Conservation (phyloP, 768 basidiomycete species). For the Russula foetens region DNA sequence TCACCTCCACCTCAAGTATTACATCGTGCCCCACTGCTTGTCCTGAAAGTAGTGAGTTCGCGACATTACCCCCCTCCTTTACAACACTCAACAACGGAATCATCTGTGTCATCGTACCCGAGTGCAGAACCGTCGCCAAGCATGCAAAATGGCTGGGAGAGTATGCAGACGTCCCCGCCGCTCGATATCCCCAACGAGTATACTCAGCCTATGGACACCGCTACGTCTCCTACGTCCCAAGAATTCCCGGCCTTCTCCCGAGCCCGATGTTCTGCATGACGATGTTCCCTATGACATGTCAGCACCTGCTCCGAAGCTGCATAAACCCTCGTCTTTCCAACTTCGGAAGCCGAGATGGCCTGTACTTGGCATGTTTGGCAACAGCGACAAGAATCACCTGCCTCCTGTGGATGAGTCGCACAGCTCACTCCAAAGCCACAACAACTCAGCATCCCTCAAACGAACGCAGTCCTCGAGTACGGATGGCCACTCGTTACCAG, state of each 20-base stretch:
- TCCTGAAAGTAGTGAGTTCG: conserved; percentile 6
- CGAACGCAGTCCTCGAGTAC: conserved; percentile 70
- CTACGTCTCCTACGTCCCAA: conserved; percentile 43
- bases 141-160: conserved; percentile 34
- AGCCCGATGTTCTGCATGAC: conserved; percentile 31
- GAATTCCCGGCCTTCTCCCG: conserved; percentile 40
- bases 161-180: conserved; percentile 55
- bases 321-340: conserved; percentile 49
- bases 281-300: conserved; percentile 31
- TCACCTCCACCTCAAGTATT: no score
- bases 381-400: conserved; percentile 58
- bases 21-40: no score
- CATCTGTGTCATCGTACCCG: conserved; percentile 16
- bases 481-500: conserved; percentile 58
- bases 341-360: conserved; percentile 69
- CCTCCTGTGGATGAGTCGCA: conserved; percentile 70
- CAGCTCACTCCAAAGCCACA: conserved; percentile 34
- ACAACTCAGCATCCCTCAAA: conserved; percentile 60
- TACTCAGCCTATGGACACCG: conserved; percentile 41
- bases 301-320: conserved; percentile 42
- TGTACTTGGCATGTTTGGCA: conserved; percentile 63
- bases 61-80: conserved; percentile 15
- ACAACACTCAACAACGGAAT: conserved; percentile 17
- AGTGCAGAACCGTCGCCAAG: conserved; percentile 18
- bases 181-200: conserved; percentile 39